Percentiles rank a stretch among this genome's conserved stretches.
These are phyloP conservation scores for Salix exigua DNA, from an alignment of 345 rosid genomes.

Conservation along the genomic window DNA sequence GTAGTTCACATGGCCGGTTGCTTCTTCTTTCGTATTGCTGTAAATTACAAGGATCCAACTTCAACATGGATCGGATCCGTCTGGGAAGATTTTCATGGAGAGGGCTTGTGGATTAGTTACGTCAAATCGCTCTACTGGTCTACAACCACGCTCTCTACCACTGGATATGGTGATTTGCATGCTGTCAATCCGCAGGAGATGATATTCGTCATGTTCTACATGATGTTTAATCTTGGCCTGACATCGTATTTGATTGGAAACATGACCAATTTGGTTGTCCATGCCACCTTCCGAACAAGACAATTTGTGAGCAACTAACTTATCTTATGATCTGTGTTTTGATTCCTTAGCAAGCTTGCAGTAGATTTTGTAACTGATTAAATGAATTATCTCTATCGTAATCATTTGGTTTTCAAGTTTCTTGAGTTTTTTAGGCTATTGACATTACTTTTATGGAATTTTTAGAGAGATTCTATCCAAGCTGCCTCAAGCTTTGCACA, in stretches of 20 bases:
- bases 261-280: constrained; percentile 86
- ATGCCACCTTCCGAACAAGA: constrained; percentile 72
- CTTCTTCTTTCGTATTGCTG: constrained; percentile 57
- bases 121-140: constrained; percentile 79
- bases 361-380: neutral
- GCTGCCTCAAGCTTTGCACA: constrained; percentile 73
- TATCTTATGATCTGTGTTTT: neutral
- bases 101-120: constrained; percentile 38
- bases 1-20: constrained; percentile 75
- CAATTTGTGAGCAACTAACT: constrained; percentile 62
- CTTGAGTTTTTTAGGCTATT: neutral
- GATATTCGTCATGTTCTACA: constrained; percentile 52
- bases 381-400: neutral
- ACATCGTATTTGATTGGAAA: constrained; percentile 76
- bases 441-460: constrained; percentile 10
- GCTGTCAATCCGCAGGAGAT: constrained; percentile 61
- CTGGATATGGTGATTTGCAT: constrained; percentile 89
- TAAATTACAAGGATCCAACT: constrained; percentile 38
- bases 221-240: constrained; percentile 73
- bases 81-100: constrained; percentile 33
- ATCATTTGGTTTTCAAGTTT: neutral
- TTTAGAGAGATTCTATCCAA: constrained; percentile 78
- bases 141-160: constrained; percentile 68
- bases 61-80: constrained; percentile 59
- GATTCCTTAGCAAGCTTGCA: neutral